A percentile compares a stretch with the other conserved stretches of the same genome.
phyloP scores from a whole-genome alignment of 2,329 filamentous ascomycete genomes.

The Fusarium hainanense region DNA sequence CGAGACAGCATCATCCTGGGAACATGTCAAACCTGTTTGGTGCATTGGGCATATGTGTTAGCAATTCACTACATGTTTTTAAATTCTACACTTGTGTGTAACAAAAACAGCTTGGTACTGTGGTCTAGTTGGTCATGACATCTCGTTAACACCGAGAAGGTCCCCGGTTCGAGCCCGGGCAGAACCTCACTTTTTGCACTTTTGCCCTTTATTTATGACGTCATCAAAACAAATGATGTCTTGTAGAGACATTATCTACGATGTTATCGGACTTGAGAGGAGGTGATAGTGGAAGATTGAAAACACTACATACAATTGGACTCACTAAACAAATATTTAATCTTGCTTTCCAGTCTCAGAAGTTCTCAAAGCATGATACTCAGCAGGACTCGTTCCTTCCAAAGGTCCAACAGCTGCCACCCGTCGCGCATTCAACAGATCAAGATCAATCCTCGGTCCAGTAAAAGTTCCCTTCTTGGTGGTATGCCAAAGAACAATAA shows the following conservation, averaged over 20 bases:
- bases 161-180: neutral
- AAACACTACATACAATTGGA: neutral
- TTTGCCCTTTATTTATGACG: neutral
- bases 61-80: too few species aligned
- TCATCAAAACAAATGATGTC: neutral
- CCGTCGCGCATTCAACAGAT: conserved; percentile 20
- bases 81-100: rapidly evolving
- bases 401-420: conserved; percentile 22
- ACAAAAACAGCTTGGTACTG: neutral
- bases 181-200: neutral
- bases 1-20: neutral
- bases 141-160: neutral
- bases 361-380: neutral
- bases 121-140: neutral
- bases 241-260: neutral
- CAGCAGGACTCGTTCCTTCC: neutral
- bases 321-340: too few species aligned
- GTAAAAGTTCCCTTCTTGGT: conserved; percentile 33
- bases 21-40: neutral
- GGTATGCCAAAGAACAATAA: conserved; percentile 34
- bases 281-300: neutral
- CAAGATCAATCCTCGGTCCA: conserved; percentile 39
- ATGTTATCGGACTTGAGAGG: neutral
- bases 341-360: conserved; percentile 4
- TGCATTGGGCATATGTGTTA: neutral